A percentile compares a stretch with the other conserved stretches of the same genome.
Evolutionary conservation across 768 basidiomycete species (phyloP).

Genomic region (Mycena venus): DNA sequence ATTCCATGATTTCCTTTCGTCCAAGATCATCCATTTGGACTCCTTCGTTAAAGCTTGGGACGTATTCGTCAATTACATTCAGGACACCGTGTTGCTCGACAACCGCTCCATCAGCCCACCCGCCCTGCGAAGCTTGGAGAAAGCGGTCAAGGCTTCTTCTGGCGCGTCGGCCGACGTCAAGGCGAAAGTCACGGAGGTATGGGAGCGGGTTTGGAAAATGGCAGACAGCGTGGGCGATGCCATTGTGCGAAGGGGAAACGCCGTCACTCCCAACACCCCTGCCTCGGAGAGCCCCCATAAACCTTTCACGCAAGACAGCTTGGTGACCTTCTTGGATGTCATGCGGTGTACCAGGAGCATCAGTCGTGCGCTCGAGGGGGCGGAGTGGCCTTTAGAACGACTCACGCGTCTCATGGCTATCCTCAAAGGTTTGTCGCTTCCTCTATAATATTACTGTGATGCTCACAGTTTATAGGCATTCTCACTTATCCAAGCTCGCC

Average conservation of each 20-base stretch:
- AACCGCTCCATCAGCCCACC: conserved; percentile 81
- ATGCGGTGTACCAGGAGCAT: conserved; percentile 70
- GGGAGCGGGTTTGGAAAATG: conserved; percentile 78
- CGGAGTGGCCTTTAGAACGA: conserved; percentile 77
- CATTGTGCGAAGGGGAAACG: conserved; percentile 51
- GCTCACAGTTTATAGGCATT: conserved; percentile 59
- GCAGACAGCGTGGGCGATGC: conserved; percentile 76
- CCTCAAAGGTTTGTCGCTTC: conserved; percentile 68
- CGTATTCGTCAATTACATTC: conserved; percentile 79
- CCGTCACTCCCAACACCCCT: conserved; percentile 21
- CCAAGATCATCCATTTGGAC: conserved; percentile 79
- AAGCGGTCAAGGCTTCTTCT: conserved; percentile 74
- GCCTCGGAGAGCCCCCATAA: conserved; percentile 43
- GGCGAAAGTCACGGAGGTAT: conserved; percentile 56
- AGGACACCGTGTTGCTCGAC: conserved; percentile 77
- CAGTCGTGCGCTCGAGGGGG: conserved; percentile 60
- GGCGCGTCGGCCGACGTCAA: conserved; percentile 56
- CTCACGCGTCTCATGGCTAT: conserved; percentile 81
- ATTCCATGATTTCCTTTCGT: conserved; percentile 82
- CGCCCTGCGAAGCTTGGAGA: conserved; percentile 88
- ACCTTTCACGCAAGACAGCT: conserved; percentile 87
- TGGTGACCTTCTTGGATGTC: conserved; percentile 85
- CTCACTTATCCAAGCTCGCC: conserved; percentile 86
- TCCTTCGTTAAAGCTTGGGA: conserved; percentile 83
- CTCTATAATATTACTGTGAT: background rate